Conservation (phyloP, 2,329 filamentous ascomycete genomes). For the Colletotrichum sp. region DNA sequence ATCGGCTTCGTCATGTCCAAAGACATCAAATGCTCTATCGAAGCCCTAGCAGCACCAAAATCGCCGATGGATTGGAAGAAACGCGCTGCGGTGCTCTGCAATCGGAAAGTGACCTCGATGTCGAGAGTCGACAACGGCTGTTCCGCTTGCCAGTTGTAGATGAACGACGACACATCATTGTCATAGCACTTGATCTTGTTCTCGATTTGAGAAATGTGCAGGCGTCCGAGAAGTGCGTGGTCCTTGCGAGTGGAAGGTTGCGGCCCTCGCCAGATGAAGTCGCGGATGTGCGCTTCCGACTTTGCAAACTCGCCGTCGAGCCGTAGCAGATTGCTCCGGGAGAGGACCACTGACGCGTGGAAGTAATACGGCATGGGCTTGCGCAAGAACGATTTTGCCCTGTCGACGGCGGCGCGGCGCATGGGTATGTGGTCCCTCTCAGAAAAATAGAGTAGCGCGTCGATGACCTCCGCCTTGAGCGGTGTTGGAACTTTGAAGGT, state of each 20-base stretch:
- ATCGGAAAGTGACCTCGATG: constrained; percentile 35
- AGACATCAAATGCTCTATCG: constrained; percentile 34
- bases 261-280: constrained; percentile 26
- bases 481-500: constrained; percentile 20
- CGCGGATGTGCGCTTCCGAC: constrained; percentile 28
- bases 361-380: constrained; percentile 35
- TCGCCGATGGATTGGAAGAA: constrained; percentile 39
- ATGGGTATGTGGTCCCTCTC: constrained; percentile 33
- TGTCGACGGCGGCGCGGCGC: constrained; percentile 27
- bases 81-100: constrained; percentile 34
- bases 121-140: constrained; percentile 35
- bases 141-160: constrained; percentile 34
- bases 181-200: constrained; percentile 39
- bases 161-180: constrained; percentile 29
- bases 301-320: constrained; percentile 29
- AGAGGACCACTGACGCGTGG: constrained; percentile 33
- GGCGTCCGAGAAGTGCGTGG: constrained; percentile 32
- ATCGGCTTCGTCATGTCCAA: constrained; percentile 29
- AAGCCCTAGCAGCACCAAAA: constrained; percentile 31
- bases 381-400: constrained; percentile 27
- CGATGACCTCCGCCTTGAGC: constrained; percentile 26
- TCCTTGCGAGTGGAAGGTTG: constrained; percentile 26
- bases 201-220: constrained; percentile 38
- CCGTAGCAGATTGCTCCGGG: constrained; percentile 35
- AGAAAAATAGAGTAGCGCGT: constrained; percentile 33